These are phyloP conservation scores for Calocera cornea DNA, from an alignment of 768 basidiomycete genomes.

Conservation along the genomic window DNA sequence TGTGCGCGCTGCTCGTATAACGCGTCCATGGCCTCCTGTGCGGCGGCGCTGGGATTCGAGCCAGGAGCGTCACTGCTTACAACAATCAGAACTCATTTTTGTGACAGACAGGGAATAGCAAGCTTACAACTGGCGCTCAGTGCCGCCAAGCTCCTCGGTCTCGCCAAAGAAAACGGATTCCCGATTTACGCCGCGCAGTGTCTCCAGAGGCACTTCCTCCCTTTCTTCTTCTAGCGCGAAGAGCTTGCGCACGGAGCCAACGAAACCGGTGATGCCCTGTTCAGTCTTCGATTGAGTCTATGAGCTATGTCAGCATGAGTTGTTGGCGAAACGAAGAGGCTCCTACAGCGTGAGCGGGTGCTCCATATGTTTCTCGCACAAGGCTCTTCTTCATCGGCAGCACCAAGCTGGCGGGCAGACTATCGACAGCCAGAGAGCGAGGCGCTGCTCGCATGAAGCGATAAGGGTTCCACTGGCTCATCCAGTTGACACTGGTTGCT, in stretches of 20 bases:
- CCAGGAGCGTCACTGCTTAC: conserved; percentile 48
- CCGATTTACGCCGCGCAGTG: conserved; percentile 31
- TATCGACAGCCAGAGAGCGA: conserved; percentile 54
- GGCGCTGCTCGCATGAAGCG: conserved; percentile 65
- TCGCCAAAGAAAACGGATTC: conserved; percentile 23
- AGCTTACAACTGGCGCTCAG: conserved; percentile 53
- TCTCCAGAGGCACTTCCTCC: conserved; percentile 47
- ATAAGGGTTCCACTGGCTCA: conserved; percentile 72
- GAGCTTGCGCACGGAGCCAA: conserved; percentile 17
- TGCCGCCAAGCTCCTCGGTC: conserved; percentile 39
- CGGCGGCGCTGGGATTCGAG: conserved; percentile 39
- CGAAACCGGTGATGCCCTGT: conserved; percentile 9
- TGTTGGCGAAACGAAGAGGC: not conserved
- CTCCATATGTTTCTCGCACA: conserved; percentile 39
- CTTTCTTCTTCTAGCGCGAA: conserved; percentile 24
- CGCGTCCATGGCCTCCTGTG: conserved; percentile 47
- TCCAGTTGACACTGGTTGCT: conserved; percentile 42
- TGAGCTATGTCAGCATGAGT: not conserved
- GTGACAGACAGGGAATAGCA: not conserved
- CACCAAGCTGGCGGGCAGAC: conserved; percentile 56
- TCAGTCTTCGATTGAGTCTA: not conserved
- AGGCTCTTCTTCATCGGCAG: conserved; percentile 68
- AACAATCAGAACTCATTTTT: conserved; percentile 19
- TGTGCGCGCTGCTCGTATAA: conserved; percentile 56
- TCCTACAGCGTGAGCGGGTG: not conserved